These are phyloP conservation scores for Apiotrichum gracile DNA, from an alignment of 1,284 basidiomycete species.

Conservation along the genomic window DNA sequence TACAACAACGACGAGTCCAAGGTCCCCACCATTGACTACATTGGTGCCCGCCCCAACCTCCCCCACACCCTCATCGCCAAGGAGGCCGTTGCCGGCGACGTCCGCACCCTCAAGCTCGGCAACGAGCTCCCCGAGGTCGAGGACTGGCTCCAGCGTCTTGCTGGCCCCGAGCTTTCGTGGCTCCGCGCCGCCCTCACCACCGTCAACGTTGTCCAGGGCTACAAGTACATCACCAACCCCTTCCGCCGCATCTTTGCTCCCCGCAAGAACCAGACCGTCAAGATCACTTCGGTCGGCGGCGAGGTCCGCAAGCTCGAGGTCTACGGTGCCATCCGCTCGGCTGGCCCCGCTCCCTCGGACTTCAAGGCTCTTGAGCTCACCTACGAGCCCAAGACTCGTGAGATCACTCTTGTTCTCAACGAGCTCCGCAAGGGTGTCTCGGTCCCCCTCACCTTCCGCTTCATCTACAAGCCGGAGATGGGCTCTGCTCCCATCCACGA, in stretches of 20 bases:
- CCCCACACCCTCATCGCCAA: slow-evolving; percentile 52
- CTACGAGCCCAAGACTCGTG: slow-evolving; percentile 53
- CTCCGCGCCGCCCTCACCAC: slow-evolving; percentile 77
- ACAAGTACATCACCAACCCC: slow-evolving; percentile 80
- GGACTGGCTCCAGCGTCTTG: slow-evolving; percentile 79
- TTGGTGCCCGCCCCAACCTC: slow-evolving; percentile 55
- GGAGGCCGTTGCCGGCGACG: slow-evolving; percentile 51
- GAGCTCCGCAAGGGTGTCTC: slow-evolving; percentile 75
- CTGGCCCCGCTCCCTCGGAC: slow-evolving; percentile 54
- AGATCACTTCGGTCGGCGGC: slow-evolving; percentile 53
- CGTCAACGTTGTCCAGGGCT: slow-evolving; percentile 76
- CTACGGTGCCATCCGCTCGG: slow-evolving; percentile 72
- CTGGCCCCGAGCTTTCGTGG: slow-evolving; percentile 77
- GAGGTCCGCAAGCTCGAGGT: slow-evolving; percentile 53
- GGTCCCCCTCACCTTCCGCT: slow-evolving; percentile 70
- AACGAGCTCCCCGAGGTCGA: slow-evolving; percentile 56
- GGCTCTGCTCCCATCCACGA: slow-evolving; percentile 94
- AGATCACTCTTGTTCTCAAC: slow-evolving; percentile 71
- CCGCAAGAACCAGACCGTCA: slow-evolving; percentile 68
- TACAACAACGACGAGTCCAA: slow-evolving; percentile 73
- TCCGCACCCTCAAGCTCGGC: slow-evolving; percentile 58
- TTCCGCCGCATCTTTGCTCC: slow-evolving; percentile 80
- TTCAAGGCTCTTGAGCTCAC: slow-evolving; percentile 81
- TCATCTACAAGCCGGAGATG: slow-evolving; percentile 80
- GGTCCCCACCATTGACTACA: slow-evolving; percentile 81